Evolutionary conservation across 371 early-diverging fungal species (phyloP), one percentile per base, ranked within the genome.

Genomic region (Paraphysoderma sedebokerense): DNA sequence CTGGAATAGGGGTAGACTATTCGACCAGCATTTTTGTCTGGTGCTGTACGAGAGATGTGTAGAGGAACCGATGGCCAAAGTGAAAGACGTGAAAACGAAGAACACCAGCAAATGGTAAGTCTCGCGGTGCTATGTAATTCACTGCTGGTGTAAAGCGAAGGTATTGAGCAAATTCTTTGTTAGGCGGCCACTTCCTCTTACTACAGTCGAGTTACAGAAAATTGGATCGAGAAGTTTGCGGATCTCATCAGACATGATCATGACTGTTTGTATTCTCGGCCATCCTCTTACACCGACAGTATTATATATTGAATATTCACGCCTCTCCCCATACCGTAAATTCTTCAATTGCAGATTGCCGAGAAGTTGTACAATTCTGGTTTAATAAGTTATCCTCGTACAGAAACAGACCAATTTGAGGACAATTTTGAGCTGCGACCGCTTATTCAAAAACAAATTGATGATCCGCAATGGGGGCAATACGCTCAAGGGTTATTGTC

Each of bases 321-420:
- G 5, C 8, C 26, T 28, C 37, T 22, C n/a, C 15, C 37, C 27
- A 20, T 12, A 11, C 29, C 11, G n/a, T 30, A 27, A 29, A 36
- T 17, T 11, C 31, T 26, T 17, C 22, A 22, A 35, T 15, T 35
- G 34, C 27, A 83, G 79, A 58, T 79, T 20, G 92, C 97, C 19
- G 92, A 93, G 64, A 58, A 55, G 0, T 68, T 93, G 12, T 93
- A 96, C 64, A 75, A 74, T 13, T 55, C 66, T 29, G 99, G 99
- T 23, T 79, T 85, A 44, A 90, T 99, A 48, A 87, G 87, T 58
- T 99, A 99, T 63, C 99, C 99, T 7, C 80, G 99, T 56, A 99
- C 99, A 7, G 99, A 99, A 63, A 99, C 99, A 2, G 92, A 98
- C 61, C 72, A 82, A 48, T 99, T 90, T 57, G 81, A 81, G 45